These are phyloP conservation scores for Fusarium camptoceras DNA, from an alignment of 2,329 filamentous ascomycete genomes.

Conservation along the genomic window DNA sequence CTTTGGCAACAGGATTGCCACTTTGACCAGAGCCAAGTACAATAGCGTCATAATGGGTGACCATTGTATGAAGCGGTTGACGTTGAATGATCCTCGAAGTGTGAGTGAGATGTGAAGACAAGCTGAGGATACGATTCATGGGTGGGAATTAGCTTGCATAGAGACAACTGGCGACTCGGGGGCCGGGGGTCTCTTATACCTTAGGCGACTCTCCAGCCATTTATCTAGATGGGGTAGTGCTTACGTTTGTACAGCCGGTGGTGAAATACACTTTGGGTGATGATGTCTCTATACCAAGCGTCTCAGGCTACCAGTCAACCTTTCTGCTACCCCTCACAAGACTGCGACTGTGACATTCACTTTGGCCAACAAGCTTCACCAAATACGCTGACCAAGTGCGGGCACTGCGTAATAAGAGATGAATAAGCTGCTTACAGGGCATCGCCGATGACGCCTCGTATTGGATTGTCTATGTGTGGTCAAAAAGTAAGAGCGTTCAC, in stretches of 20 bases:
- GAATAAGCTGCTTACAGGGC: conserved; percentile 37
- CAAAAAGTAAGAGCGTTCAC: conserved; percentile 3
- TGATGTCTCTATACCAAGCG: not conserved
- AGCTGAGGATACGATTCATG: conserved; percentile 23
- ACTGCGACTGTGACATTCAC: conserved; percentile 9
- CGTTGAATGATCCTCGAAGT: not conserved
- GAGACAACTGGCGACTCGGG: not conserved
- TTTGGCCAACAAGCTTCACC: conserved; percentile 10
- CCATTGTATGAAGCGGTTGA: conserved; percentile 30
- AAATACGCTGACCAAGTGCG: conserved; percentile 40
- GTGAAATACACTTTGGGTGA: conserved; percentile 21
- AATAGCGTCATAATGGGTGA: conserved; percentile 49
- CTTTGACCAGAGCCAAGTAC: conserved; percentile 66
- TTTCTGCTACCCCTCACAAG: conserved; percentile 41
- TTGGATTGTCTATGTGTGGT: not conserved
- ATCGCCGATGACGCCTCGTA: not conserved
- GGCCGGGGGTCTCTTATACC: conserved; percentile 1
- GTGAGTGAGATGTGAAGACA: not conserved
- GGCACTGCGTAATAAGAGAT: conserved; percentile 19
- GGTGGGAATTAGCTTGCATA: not conserved
- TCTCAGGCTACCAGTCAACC: not conserved
- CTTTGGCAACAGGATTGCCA: conserved; percentile 62
- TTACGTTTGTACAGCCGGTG: conserved; percentile 6
- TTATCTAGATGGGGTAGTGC: not conserved
- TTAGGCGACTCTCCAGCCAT: not conserved